Percentiles rank a stretch among this genome's conserved stretches.
Evolutionary conservation across 345 rosid species (phyloP).

Genomic region (Boechera divaricarpa): DNA sequence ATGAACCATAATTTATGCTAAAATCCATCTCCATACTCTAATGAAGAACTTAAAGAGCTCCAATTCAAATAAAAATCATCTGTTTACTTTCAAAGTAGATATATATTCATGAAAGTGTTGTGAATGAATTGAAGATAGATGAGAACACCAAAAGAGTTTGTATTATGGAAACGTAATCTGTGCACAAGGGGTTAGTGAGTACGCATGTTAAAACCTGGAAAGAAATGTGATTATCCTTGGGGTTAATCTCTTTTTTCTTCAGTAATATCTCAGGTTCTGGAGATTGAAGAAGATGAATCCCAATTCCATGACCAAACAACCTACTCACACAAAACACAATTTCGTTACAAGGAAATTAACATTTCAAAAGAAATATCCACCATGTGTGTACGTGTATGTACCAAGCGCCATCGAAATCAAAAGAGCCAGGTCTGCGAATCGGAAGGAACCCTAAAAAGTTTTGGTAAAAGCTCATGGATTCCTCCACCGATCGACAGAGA

Average conservation of each 20-base stretch:
- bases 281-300: conserved; percentile 78
- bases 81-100: too few relatives aligned
- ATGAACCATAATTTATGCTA: too few relatives aligned
- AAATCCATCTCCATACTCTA: too few relatives aligned
- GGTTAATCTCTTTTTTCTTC: conserved; percentile 71
- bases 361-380: not conserved
- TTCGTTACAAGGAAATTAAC: not conserved
- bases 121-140: too few relatives aligned
- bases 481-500: conserved; percentile 67
- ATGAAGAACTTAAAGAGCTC: not conserved
- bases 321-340: conserved; percentile 38
- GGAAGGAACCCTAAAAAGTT: conserved; percentile 77
- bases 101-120: too few relatives aligned
- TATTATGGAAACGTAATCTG: too few relatives aligned
- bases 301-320: conserved; percentile 81
- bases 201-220: conserved; percentile 61
- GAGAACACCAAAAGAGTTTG: too few relatives aligned
- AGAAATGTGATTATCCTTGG: conserved; percentile 87
- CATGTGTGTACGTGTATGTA: conserved; percentile 24
- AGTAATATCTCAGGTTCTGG: conserved; percentile 65
- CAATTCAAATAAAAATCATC: not conserved
- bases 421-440: conserved; percentile 81
- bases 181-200: not conserved
- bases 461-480: conserved; percentile 75
- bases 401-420: conserved; percentile 94